A percentile compares a stretch with the other conserved stretches of the same genome.
These are phyloP conservation scores for Setaria italica DNA, from an alignment of 202 grass and related monocot species.

Conservation along the genomic window DNA sequence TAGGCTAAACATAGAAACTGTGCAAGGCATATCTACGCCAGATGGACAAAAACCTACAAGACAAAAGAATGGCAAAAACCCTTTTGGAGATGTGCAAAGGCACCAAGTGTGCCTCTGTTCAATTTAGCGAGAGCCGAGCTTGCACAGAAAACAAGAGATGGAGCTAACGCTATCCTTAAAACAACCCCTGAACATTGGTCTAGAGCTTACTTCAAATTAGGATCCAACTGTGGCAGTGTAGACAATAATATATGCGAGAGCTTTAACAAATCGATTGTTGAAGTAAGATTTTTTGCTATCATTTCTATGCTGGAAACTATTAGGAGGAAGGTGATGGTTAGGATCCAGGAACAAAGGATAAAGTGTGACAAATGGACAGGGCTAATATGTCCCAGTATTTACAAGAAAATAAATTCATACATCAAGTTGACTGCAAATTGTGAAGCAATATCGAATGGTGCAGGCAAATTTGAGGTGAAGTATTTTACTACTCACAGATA, in stretches of 20 bases:
- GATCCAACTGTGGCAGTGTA: neutral
- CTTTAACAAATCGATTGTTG: too few relatives aligned
- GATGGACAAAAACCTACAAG: neutral
- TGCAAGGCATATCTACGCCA: neutral
- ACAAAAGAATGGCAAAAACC: neutral
- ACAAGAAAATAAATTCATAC: too few relatives aligned
- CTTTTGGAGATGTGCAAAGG: conserved; percentile 6
- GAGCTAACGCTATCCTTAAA: neutral
- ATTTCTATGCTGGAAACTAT: too few relatives aligned
- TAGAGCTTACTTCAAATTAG: neutral
- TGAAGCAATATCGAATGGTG: neutral
- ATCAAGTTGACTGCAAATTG: neutral
- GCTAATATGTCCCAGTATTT: too few relatives aligned
- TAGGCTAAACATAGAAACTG: neutral
- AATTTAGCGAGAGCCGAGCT: neutral
- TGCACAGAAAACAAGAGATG: neutral
- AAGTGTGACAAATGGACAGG: too few relatives aligned
- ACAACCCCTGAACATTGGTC: neutral
- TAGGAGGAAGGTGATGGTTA: too few relatives aligned
- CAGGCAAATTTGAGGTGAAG: neutral
- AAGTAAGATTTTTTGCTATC: too few relatives aligned
- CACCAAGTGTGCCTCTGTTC: neutral
- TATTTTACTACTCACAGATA: neutral
- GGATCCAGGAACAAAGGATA: too few relatives aligned
- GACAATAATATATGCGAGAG: neutral